phyloP scores from a whole-genome alignment of 176 grass and related monocot genomes.

The Elaeis guineensis region DNA sequence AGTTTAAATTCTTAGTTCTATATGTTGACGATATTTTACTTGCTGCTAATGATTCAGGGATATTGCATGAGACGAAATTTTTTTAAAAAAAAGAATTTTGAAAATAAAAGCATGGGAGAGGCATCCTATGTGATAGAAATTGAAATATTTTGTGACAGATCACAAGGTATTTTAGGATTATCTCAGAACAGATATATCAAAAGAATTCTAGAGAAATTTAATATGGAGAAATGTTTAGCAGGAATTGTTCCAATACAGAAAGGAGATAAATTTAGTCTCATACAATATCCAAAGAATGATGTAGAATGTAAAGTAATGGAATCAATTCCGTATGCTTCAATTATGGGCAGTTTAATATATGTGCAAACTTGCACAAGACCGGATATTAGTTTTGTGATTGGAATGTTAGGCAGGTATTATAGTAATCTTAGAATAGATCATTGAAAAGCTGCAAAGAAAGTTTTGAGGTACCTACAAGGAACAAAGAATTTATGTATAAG shows the following conservation, averaged over 20 bases:
- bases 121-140: slow-evolving; percentile 7
- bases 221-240: not conserved
- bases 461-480: too few species aligned
- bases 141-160: slow-evolving; percentile 10
- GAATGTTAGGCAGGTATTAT: too few species aligned
- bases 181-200: slow-evolving; percentile 11
- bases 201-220: slow-evolving; percentile 10
- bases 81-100: slow-evolving; percentile 19
- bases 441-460: too few species aligned
- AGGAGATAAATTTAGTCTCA: slow-evolving; percentile 5
- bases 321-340: not conserved
- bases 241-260: not conserved
- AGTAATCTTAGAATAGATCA: too few species aligned
- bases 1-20: slow-evolving; percentile 6
- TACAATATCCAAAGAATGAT: slow-evolving; percentile 19
- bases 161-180: slow-evolving; percentile 14
- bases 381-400: too few species aligned
- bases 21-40: slow-evolving; percentile 21
- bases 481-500: too few species aligned
- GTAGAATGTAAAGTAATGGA: not conserved
- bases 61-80: slow-evolving; percentile 15
- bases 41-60: slow-evolving; percentile 1
- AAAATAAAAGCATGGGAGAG: slow-evolving; percentile 20
- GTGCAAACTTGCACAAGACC: too few species aligned
- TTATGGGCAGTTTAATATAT: too few species aligned